Base-by-base conservation (phyloP, 140 eudicot species). In the Cichorium intybus region DNA sequence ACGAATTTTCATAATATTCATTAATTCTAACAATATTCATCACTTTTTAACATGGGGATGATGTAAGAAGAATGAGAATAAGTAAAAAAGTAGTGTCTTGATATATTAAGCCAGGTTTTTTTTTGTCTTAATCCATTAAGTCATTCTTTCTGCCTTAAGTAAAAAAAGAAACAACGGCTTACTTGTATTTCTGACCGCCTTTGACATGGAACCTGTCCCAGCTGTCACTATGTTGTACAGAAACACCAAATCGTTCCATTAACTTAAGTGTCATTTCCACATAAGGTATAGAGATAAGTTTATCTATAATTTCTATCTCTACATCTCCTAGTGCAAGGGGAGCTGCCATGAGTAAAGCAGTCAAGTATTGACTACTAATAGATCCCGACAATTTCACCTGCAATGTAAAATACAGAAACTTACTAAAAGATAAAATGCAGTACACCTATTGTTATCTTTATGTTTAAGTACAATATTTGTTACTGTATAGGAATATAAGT, bases 111-210 rank as follows among this genome's bases (percentile, higher is more conserved):
- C 37, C 0, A 35, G 43, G 43, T 35, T 35, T 35, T 35, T 35
- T 1, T 35, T 10, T 2, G 43, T 2, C 14, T 35, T 8, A 35
- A 9, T 4, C 43, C 2, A 10, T 35, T 6, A 31, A 31, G 37
- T 7, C 37, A 31, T 31, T 31, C 7, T 31, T 8, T 31, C 37
- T 0, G 1, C 0, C 6, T 31, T 35, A 35, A 35, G 8, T 22
- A 16, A 26, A 47, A 57, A 33, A 3, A 12, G 33, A 79, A 14
- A 14, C 17, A 14, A 4, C 10, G 46, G 77, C 95, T 70, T 78
- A 89, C 97, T 86, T 86, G 89, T 89, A 86, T 43, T 75, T 89
- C 56, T 89, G 97, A 81, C 95, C 97, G 21, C 97, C 95, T 69
- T 73, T 77, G 43, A 89, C 61, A 68, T 76, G 64, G 69, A 89